Evolutionary conservation across 1,284 basidiomycete genomes (phyloP), one percentile per base, ranked within the genome.

Genomic region (Pyrrhoderma noxium): DNA sequence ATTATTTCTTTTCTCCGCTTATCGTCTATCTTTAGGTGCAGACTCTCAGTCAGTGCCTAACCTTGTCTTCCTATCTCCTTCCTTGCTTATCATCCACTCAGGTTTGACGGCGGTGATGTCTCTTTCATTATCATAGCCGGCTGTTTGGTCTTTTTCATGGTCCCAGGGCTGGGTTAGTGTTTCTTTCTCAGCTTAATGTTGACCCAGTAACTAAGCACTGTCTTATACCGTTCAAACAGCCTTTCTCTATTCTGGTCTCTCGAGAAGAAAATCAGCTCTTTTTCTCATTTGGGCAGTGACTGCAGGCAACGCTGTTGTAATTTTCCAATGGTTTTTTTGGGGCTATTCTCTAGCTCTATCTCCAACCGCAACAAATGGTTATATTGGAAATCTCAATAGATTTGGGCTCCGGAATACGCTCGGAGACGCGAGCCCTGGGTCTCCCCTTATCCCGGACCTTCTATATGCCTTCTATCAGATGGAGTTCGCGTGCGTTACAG

Each of bases 321-420:
- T 93, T 58, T 88, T 96, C 70, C 91, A 94, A 63, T 93, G 89
- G 89, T 91, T 75, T 64, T 79, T 89, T 68, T 88, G 85, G 84
- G 89, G 88, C 14, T 92, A 92, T 67, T 85, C 84, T 1, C 71
- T 92, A 34, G 86, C 87, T 2, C 92, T 92, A 64, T 89, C 86
- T 3, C 71, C 80, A 9, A 78, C 82, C 0, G 87, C 88, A 38
- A 78, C 78, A 55, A 82, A 86, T 67, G 76, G 87, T 52, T 92
- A 76, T 70, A 88, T 93, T 55, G 90, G 90, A 49, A 81, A 91
- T 63, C 73, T 92, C 19, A 77, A 69, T 35, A 75, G 82, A 62
- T 81, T 87, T 59, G 85, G 82, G n/a, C 68, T 87, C 45, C 70
- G 74, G 50, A 70, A 80, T 55, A 92, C 95, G 11, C 75, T 92